These are phyloP conservation scores for Apophysomyces ossiformis DNA, from an alignment of 371 early-diverging fungal genomes.

Conservation along the genomic window DNA sequence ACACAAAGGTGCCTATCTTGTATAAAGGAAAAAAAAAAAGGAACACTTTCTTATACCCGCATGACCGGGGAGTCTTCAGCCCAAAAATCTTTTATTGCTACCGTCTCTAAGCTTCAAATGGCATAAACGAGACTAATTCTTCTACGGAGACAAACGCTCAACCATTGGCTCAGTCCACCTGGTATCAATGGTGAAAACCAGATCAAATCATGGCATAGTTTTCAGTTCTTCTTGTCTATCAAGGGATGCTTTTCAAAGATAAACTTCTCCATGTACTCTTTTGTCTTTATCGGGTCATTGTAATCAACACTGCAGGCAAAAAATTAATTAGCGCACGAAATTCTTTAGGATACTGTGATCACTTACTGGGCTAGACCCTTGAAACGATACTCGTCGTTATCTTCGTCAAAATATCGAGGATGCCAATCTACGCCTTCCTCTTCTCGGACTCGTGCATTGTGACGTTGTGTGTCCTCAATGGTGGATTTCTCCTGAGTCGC, in stretches of 20 bases:
- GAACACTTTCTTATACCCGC: too few species aligned
- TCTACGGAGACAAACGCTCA: too few species aligned
- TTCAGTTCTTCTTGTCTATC: slow-evolving; percentile 5
- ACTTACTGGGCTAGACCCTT: slow-evolving; percentile 27
- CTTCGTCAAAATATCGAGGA: slow-evolving; percentile 56
- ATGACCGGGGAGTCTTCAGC: too few species aligned
- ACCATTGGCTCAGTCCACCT: too few species aligned
- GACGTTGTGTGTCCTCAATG: slow-evolving; percentile 86
- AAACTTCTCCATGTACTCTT: slow-evolving; percentile 12
- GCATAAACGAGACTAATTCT: background rate
- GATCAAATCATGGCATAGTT: too few species aligned
- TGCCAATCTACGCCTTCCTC: slow-evolving; percentile 48
- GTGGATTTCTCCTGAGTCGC: slow-evolving; percentile 84
- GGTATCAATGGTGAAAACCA: too few species aligned
- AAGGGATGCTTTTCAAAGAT: slow-evolving; percentile 17
- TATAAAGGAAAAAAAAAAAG: too few species aligned
- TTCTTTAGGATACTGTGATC: background rate
- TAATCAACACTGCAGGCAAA: slow-evolving; percentile 15
- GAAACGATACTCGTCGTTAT: slow-evolving; percentile 34
- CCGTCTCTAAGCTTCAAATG: slow-evolving; percentile 7
- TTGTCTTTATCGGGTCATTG: slow-evolving; percentile 17
- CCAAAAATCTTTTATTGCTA: background rate
- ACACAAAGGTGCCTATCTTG: too few species aligned
- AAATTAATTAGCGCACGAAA: background rate
- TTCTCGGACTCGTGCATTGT: slow-evolving; percentile 63